phyloP scores from a whole-genome alignment of 1,284 basidiomycete genomes.

The Rhodotorula mucilaginosa region DNA sequence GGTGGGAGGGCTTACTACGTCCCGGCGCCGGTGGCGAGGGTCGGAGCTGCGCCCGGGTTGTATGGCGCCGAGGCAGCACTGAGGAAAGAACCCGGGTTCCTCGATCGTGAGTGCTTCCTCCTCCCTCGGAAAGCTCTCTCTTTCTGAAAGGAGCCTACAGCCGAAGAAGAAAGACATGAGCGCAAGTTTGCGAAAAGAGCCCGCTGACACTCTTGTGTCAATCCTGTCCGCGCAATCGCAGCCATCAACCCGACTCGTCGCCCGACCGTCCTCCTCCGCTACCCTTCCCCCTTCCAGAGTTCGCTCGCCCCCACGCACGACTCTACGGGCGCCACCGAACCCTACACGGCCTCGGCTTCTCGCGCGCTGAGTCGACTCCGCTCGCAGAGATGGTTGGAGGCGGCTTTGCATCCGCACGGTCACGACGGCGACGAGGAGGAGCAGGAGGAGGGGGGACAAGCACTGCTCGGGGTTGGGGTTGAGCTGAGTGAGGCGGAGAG shows the following conservation, averaged over 20 bases:
- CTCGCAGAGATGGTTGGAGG: slow-evolving; percentile 10
- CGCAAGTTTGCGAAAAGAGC: too few species aligned
- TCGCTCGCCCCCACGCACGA: slow-evolving; percentile 41
- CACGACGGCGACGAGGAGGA: neutral
- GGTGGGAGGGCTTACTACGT: neutral
- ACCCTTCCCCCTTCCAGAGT: slow-evolving; percentile 7
- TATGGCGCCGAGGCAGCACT: neutral
- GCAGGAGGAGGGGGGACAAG: neutral
- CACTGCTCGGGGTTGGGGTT: neutral
- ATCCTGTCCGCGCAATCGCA: too few species aligned
- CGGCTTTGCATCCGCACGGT: neutral
- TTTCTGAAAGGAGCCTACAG: too few species aligned
- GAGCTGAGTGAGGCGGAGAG: neutral
- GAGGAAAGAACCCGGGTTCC: neutral
- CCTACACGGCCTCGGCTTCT: slow-evolving; percentile 14
- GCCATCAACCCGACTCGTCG: slow-evolving; percentile 1
- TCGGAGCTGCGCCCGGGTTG: neutral
- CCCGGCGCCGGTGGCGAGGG: neutral
- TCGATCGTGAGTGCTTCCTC: neutral
- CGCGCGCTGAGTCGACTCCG: slow-evolving; percentile 8
- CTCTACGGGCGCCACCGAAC: slow-evolving; percentile 33
- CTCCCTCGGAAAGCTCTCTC: neutral
- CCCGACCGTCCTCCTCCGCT: slow-evolving; percentile 6
- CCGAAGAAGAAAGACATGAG: too few species aligned
- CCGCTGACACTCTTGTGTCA: too few species aligned